phyloP scores from a whole-genome alignment of 2,329 filamentous ascomycete genomes.

The Talaromyces sp. region DNA sequence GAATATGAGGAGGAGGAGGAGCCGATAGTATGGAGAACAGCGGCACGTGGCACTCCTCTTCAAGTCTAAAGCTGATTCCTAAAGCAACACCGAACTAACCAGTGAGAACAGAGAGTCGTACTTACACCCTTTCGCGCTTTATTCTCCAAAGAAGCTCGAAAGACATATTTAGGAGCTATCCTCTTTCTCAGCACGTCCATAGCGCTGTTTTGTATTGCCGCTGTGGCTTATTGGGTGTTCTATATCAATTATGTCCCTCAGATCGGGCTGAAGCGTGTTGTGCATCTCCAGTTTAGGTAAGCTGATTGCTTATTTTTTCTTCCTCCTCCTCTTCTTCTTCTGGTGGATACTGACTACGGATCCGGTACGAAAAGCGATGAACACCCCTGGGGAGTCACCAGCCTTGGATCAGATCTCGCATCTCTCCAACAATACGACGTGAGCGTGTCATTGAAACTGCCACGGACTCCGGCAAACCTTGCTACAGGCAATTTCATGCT shows the following conservation, averaged over 20 bases:
- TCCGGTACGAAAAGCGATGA: slow-evolving; percentile 33
- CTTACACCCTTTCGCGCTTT: slow-evolving; percentile 54
- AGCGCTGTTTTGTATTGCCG: slow-evolving; percentile 56
- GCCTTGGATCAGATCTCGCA: slow-evolving; percentile 56
- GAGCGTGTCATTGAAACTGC: slow-evolving; percentile 68
- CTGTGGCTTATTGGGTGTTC: slow-evolving; percentile 62
- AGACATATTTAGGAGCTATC: slow-evolving; percentile 60
- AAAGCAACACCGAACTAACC: not conserved
- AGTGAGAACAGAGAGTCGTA: slow-evolving; percentile 47
- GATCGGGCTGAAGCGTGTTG: slow-evolving; percentile 58
- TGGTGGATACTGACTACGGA: not conserved
- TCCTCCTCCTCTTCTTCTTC: slow-evolving; percentile 6
- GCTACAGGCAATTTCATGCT: slow-evolving; percentile 93
- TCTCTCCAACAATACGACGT: slow-evolving; percentile 82
- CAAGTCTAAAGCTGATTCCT: not conserved
- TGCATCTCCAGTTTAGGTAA: slow-evolving; percentile 66
- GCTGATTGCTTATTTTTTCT: slow-evolving; percentile 19
- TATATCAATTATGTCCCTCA: slow-evolving; percentile 67
- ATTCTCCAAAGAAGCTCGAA: slow-evolving; percentile 60
- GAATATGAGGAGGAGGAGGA: slow-evolving; percentile 12
- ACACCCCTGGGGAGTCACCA: slow-evolving; percentile 52
- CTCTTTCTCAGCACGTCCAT: slow-evolving; percentile 53
- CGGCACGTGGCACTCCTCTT: not conserved
- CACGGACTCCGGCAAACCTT: slow-evolving; percentile 72
- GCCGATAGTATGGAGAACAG: slow-evolving; percentile 2